Percentiles rank a stretch among this genome's conserved stretches.
Conservation (phyloP, 2,329 filamentous ascomycete species). For the Tolypocladium nubicola region DNA sequence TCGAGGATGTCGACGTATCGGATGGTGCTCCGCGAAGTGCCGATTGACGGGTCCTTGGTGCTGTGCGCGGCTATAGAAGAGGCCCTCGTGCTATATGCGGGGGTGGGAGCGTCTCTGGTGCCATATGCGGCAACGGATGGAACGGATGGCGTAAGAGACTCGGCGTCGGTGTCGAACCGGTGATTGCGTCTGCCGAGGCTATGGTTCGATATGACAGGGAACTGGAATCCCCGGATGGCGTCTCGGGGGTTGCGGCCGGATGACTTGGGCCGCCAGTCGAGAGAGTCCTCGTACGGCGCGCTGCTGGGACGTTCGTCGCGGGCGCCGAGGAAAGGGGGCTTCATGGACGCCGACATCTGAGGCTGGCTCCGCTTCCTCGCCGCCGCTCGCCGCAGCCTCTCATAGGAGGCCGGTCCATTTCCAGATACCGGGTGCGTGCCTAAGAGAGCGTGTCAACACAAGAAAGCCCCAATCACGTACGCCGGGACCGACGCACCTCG, state of each 20-base stretch:
- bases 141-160: not conserved
- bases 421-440: not conserved
- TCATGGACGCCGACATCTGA: not conserved
- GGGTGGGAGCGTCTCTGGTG: not conserved
- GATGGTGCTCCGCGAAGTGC: not conserved
- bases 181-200: not conserved
- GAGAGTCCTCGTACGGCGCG: not conserved
- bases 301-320: not conserved
- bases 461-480: not conserved
- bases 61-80: not conserved
- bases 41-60: not conserved
- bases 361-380: not conserved
- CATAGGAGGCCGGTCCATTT: not conserved
- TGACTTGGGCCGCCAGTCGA: constrained; percentile 3
- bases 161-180: not conserved
- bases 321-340: not conserved
- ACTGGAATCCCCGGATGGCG: not conserved
- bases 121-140: not conserved
- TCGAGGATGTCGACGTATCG: constrained; percentile 44
- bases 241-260: not conserved
- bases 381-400: not conserved
- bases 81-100: not conserved
- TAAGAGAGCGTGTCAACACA: not conserved
- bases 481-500: not conserved
- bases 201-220: not conserved